phyloP scores from a whole-genome alignment of 129 eudicot genomes.

The Mikania micrantha region DNA sequence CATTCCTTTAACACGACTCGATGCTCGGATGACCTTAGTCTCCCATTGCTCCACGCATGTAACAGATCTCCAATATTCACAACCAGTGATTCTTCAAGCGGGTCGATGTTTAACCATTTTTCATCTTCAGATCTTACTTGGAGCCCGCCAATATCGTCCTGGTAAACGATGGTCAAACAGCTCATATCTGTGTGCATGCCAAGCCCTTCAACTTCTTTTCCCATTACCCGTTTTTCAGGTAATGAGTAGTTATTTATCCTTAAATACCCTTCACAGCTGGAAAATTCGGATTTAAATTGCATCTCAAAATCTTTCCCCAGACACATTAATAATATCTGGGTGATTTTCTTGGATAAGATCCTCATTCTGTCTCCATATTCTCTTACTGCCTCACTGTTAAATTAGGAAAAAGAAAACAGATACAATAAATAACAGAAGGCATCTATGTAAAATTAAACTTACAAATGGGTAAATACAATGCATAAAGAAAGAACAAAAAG shows the following conservation, averaged over 20 bases:
- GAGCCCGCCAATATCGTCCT: slow-evolving; percentile 81
- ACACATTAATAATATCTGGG: slow-evolving; percentile 47
- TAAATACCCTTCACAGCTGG: slow-evolving; percentile 71
- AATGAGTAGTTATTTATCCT: slow-evolving; percentile 74
- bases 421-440: not conserved
- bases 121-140: slow-evolving; percentile 75
- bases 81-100: slow-evolving; percentile 68
- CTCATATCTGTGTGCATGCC: slow-evolving; percentile 97
- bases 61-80: slow-evolving; percentile 82
- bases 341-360: slow-evolving; percentile 51
- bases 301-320: slow-evolving; percentile 49
- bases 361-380: slow-evolving; percentile 73
- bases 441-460: not conserved
- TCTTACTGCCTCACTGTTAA: slow-evolving; percentile 51
- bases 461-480: not conserved
- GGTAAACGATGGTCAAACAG: slow-evolving; percentile 75
- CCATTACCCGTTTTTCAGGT: slow-evolving; percentile 31
- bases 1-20: slow-evolving; percentile 54
- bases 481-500: not conserved
- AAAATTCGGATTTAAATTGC: slow-evolving; percentile 49
- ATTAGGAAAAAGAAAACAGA: not conserved
- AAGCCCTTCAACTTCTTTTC: slow-evolving; percentile 68
- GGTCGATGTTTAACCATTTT: slow-evolving; percentile 60
- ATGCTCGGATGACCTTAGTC: slow-evolving; percentile 77
- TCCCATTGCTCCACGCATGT: slow-evolving; percentile 95